Percentiles rank a stretch among this genome's conserved stretches.
These are phyloP conservation scores for Hyaloperonospora brassicae DNA, from an alignment of 352 stramenopile species.

Conservation along the genomic window DNA sequence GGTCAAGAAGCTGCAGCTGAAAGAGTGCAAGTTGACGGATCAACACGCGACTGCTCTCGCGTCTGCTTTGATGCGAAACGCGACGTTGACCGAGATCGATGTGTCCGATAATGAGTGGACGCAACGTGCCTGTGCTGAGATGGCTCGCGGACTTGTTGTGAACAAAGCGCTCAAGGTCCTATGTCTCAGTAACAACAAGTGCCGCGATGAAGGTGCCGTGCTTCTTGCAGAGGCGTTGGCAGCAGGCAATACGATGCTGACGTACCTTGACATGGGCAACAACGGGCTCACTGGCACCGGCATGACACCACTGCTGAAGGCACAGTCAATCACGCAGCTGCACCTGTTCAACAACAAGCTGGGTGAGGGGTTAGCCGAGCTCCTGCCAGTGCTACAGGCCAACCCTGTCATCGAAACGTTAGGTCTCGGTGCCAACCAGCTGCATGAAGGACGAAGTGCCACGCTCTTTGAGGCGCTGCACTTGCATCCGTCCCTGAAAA, in stretches of 20 bases:
- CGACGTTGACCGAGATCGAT: constrained; percentile 47
- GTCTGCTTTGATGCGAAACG: constrained; percentile 39
- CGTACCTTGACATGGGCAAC: constrained; percentile 61
- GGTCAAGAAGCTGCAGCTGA: constrained; percentile 54
- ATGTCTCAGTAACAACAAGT: constrained; percentile 54
- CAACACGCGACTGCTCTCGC: constrained; percentile 33
- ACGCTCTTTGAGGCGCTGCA: constrained; percentile 60
- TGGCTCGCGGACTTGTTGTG: constrained; percentile 35
- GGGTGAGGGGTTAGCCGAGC: constrained; percentile 32
- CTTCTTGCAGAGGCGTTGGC: constrained; percentile 31
- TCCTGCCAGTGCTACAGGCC: constrained; percentile 42
- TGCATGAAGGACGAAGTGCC: constrained; percentile 55
- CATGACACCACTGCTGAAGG: constrained; percentile 38
- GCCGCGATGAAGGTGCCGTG: constrained; percentile 38
- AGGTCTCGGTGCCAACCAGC: constrained; percentile 58
- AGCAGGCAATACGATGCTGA: constrained; percentile 32
- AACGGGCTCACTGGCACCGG: constrained; percentile 46
- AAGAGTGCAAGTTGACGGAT: constrained; percentile 55
- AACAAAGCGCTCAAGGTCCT: constrained; percentile 46
- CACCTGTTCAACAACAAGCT: constrained; percentile 77
- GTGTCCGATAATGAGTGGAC: constrained; percentile 65
- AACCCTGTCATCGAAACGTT: constrained; percentile 57
- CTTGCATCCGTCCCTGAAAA: constrained; percentile 55
- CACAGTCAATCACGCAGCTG: constrained; percentile 44
- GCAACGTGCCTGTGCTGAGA: constrained; percentile 19